These are phyloP conservation scores for Emericellopsis terricola DNA, from an alignment of 495 filamentous ascomycete species.

Conservation along the genomic window DNA sequence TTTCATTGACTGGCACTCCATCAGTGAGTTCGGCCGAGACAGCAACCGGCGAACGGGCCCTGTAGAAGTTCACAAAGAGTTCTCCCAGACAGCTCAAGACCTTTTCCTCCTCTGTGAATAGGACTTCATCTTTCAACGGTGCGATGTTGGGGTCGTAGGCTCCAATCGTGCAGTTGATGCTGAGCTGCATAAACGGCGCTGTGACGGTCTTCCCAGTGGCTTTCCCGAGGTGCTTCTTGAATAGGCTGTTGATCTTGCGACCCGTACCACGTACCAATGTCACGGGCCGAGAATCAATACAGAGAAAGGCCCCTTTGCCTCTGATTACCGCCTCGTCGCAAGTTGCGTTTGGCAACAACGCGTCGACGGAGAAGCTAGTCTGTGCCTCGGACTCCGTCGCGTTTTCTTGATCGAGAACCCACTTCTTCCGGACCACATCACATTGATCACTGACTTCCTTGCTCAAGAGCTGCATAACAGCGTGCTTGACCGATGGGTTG, in stretches of 20 bases:
- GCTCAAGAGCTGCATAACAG: too few species aligned
- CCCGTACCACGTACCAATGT: slow-evolving; percentile 41
- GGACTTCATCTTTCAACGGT: slow-evolving; percentile 73
- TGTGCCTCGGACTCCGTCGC: too few species aligned
- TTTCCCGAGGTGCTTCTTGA: slow-evolving; percentile 8
- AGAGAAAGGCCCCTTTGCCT: slow-evolving; percentile 46
- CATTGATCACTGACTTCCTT: too few species aligned
- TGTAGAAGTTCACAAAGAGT: slow-evolving; percentile 33
- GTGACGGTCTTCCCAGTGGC: neutral
- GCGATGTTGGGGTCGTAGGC: slow-evolving; percentile 84
- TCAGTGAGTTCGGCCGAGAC: neutral
- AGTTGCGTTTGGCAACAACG: slow-evolving; percentile 37
- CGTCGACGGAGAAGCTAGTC: too few species aligned
- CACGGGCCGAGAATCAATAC: slow-evolving; percentile 63
- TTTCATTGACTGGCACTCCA: neutral
- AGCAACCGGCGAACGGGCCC: too few species aligned
- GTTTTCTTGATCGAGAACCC: too few species aligned
- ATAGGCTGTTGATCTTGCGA: slow-evolving; percentile 41
- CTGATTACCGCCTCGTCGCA: slow-evolving; percentile 35
- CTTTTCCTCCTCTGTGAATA: slow-evolving; percentile 46
- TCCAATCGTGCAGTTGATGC: slow-evolving; percentile 48
- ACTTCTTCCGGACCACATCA: too few species aligned
- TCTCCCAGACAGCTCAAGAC: slow-evolving; percentile 31
- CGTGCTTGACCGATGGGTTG: too few species aligned
- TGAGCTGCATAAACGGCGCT: slow-evolving; percentile 50